A percentile compares a stretch with the other conserved stretches of the same genome.
Conservation (phyloP, 1,284 basidiomycete species). For the Leccinum fuscescens region DNA sequence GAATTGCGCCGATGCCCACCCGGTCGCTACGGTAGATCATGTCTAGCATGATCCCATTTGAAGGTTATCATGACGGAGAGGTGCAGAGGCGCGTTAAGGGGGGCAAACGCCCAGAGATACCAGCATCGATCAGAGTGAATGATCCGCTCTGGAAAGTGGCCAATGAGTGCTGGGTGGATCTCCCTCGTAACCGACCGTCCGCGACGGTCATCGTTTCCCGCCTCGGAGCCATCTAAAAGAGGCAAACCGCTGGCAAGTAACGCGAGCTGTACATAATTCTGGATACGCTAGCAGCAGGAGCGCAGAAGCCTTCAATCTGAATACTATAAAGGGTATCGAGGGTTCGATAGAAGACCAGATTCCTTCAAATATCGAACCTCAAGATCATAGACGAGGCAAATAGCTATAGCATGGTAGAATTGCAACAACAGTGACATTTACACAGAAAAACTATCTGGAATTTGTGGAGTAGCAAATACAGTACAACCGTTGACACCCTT, state of each 20-base stretch:
- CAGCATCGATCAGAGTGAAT: conserved; percentile 3
- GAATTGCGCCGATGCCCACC: neutral
- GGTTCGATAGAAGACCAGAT: neutral
- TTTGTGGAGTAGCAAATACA: neutral
- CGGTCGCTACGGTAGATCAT: conserved; percentile 20
- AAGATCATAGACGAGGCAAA: neutral
- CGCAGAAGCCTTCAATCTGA: neutral
- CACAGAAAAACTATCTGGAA: neutral
- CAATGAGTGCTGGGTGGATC: conserved; percentile 11
- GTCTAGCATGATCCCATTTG: conserved; percentile 26
- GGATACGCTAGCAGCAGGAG: neutral
- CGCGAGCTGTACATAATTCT: neutral
- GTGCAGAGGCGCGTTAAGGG: conserved; percentile 1
- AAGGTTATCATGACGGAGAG: neutral
- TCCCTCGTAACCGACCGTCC: conserved; percentile 16
- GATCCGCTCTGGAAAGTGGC: conserved; percentile 20
- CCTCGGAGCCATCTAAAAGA: neutral
- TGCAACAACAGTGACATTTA: neutral
- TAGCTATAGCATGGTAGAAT: neutral
- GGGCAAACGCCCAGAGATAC: conserved; percentile 8
- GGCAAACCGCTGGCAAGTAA: neutral
- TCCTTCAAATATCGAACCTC: neutral
- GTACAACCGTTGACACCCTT: neutral
- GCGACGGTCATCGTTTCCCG: conserved; percentile 8
- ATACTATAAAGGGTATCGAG: neutral